A percentile compares a stretch with the other conserved stretches of the same genome.
phyloP scores from a whole-genome alignment of 371 early-diverging fungal genomes.

The Syncephalastrum sp. region DNA sequence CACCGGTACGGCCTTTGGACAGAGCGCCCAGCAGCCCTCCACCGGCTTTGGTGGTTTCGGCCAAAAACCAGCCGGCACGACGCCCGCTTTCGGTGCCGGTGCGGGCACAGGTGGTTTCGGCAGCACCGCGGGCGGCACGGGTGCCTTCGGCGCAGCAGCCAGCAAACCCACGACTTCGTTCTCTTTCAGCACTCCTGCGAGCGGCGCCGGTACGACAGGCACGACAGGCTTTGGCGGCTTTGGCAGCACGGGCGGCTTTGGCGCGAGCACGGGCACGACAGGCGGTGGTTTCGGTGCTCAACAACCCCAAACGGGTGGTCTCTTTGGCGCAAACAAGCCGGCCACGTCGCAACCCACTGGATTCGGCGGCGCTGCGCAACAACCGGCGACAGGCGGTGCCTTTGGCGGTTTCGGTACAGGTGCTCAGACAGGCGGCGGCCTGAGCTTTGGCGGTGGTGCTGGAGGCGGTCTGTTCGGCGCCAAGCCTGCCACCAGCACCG shows the following conservation, averaged over 20 bases:
- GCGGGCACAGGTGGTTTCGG: slow-evolving; percentile 22
- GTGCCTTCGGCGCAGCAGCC: slow-evolving; percentile 43
- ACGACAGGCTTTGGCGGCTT: slow-evolving; percentile 29
- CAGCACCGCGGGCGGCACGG: slow-evolving; percentile 28
- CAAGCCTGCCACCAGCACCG: slow-evolving; percentile 15
- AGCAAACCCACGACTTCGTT: slow-evolving; percentile 48
- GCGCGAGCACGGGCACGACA: slow-evolving; percentile 13
- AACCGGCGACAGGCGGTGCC: slow-evolving; percentile 31
- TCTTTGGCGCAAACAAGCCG: slow-evolving; percentile 61
- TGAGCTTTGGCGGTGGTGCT: slow-evolving; percentile 27
- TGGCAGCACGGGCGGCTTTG: slow-evolving; percentile 26
- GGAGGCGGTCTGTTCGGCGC: slow-evolving; percentile 29
- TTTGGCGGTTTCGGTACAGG: slow-evolving; percentile 36
- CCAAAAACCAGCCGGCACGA: slow-evolving; percentile 28
- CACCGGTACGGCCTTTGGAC: slow-evolving; percentile 12
- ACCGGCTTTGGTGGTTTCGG: slow-evolving; percentile 34
- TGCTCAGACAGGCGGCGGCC: slow-evolving; percentile 23
- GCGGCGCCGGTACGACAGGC: slow-evolving; percentile 17
- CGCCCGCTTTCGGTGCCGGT: slow-evolving; percentile 9
- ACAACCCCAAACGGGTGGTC: slow-evolving; percentile 26
- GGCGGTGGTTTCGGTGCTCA: slow-evolving; percentile 26
- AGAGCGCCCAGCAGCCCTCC: slow-evolving; percentile 12
- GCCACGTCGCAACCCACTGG: slow-evolving; percentile 39
- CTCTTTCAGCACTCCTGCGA: slow-evolving; percentile 27
- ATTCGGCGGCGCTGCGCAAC: slow-evolving; percentile 47